phyloP scores from a whole-genome alignment of 148 eudicot genomes.

The Nyssa sinensis region DNA sequence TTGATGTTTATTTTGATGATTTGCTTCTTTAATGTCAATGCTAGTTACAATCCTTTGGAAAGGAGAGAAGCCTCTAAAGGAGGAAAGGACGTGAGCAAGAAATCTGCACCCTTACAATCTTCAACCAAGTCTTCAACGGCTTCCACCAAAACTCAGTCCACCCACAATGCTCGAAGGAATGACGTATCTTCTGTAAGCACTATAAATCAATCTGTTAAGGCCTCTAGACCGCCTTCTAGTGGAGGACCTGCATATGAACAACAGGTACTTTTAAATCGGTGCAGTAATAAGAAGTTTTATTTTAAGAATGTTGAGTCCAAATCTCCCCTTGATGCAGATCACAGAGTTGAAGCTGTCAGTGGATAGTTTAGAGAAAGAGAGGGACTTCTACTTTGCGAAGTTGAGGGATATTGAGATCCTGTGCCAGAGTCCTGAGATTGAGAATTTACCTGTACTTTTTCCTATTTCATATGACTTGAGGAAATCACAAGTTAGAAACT shows the following conservation, averaged over 20 bases:
- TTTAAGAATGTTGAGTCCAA: slow-evolving; percentile 1
- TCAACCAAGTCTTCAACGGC: slow-evolving; percentile 43
- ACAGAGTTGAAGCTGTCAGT: slow-evolving; percentile 82
- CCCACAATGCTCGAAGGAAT: slow-evolving; percentile 53
- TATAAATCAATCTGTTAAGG: slow-evolving; percentile 47
- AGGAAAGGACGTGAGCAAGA: slow-evolving; percentile 69
- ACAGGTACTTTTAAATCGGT: slow-evolving; percentile 50
- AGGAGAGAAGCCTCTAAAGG: slow-evolving; percentile 82
- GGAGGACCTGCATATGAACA: slow-evolving; percentile 50
- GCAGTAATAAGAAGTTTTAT: not conserved
- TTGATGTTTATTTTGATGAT: not conserved
- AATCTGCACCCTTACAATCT: slow-evolving; percentile 53
- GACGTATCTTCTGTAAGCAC: slow-evolving; percentile 39
- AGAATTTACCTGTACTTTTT: slow-evolving; percentile 53
- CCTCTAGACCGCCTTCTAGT: slow-evolving; percentile 53
- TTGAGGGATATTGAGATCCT: slow-evolving; percentile 83
- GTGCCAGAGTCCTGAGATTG: slow-evolving; percentile 80
- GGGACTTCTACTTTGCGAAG: slow-evolving; percentile 92
- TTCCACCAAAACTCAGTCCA: slow-evolving; percentile 43
- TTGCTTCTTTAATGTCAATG: not conserved
- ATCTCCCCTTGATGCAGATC: slow-evolving; percentile 45
- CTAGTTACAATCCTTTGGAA: slow-evolving; percentile 80
- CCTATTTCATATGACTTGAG: not conserved
- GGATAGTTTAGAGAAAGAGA: slow-evolving; percentile 85
- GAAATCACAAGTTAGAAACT: not conserved